Base-by-base conservation (phyloP, 768 basidiomycete genomes). In the Amylocystis lapponica region DNA sequence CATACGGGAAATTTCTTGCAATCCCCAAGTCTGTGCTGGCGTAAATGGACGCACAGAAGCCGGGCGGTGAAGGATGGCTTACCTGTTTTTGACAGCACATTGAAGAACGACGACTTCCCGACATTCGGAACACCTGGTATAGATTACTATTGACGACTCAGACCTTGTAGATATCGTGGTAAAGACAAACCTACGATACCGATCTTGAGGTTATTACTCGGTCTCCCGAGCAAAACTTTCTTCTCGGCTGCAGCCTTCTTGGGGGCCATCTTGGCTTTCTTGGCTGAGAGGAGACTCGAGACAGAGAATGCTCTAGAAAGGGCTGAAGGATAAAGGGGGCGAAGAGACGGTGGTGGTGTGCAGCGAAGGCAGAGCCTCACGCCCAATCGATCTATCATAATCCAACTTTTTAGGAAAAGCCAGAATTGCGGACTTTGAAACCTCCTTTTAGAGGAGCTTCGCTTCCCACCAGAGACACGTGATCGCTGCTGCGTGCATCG, bases 101-200 rank as follows among this genome's bases (percentile, higher is more conserved):
- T 99, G 80, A 99, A 99, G 68, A 98, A 95, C n/a, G 93, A 96
- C 0, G 90, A 93, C 67, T 99, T 98, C 50, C 96, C 96, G 54
- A 98, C 95, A 63, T 99, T 97, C 41, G 95, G 93, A 30, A 96
- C 66, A 62, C 89, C 88, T 92, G 39, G n/a, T 14, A 25, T 21
- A 4, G 32, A 30, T 10, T 16, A 5, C n/a, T n/a, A n/a, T n/a
- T n/a, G n/a, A n/a, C n/a, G 39, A 22, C 27, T 45, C n/a, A 47
- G 34, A 47, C n/a, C n/a, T n/a, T n/a, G n/a, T 29, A 45, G 44
- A 46, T 31, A 23, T 25, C 31, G 27, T 7, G 27, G 30, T 25
- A 30, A 45, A 57, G 67, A 78, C 83, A 67, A 66, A 90, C 90
- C 94, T 74, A 97, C 95, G 76, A 96, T 95, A 62, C 96, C 96